phyloP scores from a whole-genome alignment of 2,329 filamentous ascomycete genomes.

The Pseudogymnoascus sp. region DNA sequence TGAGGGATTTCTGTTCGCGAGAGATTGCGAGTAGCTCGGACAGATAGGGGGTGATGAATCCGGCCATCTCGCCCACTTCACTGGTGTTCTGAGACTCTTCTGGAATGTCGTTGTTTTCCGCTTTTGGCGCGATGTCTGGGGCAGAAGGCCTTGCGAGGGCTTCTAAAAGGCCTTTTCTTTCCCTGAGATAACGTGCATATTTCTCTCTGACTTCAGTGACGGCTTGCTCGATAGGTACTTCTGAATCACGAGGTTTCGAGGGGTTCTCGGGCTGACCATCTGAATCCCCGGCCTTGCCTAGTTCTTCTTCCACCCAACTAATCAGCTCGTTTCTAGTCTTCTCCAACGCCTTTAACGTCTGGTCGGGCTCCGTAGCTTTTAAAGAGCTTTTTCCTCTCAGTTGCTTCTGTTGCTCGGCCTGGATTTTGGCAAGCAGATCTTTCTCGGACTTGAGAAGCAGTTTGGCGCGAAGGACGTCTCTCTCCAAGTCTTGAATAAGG shows the following conservation, averaged over 20 bases:
- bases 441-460: conserved; percentile 52
- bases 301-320: conserved; percentile 58
- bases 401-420: conserved; percentile 34
- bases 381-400: background rate
- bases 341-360: conserved; percentile 44
- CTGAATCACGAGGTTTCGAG: background rate
- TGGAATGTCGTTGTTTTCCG: background rate
- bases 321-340: conserved; percentile 55
- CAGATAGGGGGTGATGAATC: conserved; percentile 53
- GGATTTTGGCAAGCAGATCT: conserved; percentile 45
- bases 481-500: conserved; percentile 49
- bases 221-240: conserved; percentile 5
- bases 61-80: conserved; percentile 26
- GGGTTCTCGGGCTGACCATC: conserved; percentile 21
- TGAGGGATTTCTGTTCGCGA: conserved; percentile 50
- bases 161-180: background rate
- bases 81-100: background rate
- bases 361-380: conserved; percentile 15
- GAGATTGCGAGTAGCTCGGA: conserved; percentile 47
- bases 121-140: conserved; percentile 15
- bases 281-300: conserved; percentile 42
- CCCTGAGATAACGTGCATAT: conserved; percentile 7
- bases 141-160: conserved; percentile 16
- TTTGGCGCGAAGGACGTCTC: conserved; percentile 52
- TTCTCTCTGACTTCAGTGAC: conserved; percentile 10